Percentiles rank a stretch among this genome's conserved stretches.
Conservation (phyloP, 768 basidiomycete species). For the Pulveroboletus sp. region DNA sequence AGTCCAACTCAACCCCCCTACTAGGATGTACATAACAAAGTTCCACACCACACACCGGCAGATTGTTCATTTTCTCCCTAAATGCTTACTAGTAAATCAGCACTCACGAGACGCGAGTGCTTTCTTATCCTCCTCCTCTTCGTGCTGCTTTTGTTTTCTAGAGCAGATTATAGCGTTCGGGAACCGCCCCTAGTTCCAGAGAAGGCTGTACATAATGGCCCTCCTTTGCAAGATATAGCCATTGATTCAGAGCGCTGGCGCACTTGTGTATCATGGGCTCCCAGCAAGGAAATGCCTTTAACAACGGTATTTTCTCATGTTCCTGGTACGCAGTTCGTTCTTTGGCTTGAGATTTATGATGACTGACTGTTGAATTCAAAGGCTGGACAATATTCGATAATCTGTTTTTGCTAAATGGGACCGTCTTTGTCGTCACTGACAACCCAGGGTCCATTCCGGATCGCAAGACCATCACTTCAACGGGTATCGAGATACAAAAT, state of each 20-base stretch:
- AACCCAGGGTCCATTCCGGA: conserved; percentile 65
- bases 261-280: conserved; percentile 39
- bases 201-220: neutral
- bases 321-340: conserved; percentile 47
- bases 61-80: no score
- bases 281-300: conserved; percentile 38
- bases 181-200: conserved; percentile 8
- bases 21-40: no score
- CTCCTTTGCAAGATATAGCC: conserved; percentile 7
- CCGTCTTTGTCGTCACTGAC: conserved; percentile 79
- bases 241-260: conserved; percentile 28
- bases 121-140: conserved; percentile 50
- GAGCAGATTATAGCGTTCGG: conserved; percentile 10
- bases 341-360: neutral
- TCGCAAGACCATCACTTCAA: conserved; percentile 66
- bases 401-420: conserved; percentile 78
- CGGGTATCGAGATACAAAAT: conserved; percentile 57
- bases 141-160: conserved; percentile 45
- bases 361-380: conserved; percentile 26
- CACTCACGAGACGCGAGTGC: conserved; percentile 57
- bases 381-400: conserved; percentile 91
- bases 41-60: no score
- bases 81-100: conserved; percentile 24
- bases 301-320: conserved; percentile 75
- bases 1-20: no score